These are phyloP conservation scores for Heterobasidion annosum DNA, from an alignment of 1,284 basidiomycete species.

Conservation along the genomic window DNA sequence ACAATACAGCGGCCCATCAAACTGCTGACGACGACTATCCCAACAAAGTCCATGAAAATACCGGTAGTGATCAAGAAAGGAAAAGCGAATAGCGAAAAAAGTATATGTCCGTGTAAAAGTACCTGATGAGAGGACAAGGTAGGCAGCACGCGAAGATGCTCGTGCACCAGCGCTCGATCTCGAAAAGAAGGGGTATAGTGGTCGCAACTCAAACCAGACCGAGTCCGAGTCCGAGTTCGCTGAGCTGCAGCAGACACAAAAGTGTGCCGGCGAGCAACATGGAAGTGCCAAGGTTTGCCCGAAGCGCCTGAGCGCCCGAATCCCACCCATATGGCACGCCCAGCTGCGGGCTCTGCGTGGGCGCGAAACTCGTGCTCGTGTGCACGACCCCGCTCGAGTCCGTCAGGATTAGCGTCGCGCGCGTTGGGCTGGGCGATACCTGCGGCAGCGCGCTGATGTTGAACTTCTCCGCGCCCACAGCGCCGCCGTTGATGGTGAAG, in stretches of 20 bases:
- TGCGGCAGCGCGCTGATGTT: conserved; percentile 24
- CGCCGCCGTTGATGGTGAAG: conserved; percentile 15
- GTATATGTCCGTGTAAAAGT: neutral
- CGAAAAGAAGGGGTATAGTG: neutral
- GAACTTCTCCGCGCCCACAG: conserved; percentile 3
- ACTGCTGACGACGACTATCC: neutral
- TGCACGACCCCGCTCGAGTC: conserved; percentile 20
- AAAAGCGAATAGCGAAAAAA: neutral
- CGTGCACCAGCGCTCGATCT: neutral
- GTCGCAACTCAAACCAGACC: neutral
- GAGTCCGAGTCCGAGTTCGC: no score
- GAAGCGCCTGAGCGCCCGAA: neutral
- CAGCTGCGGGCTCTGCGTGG: conserved; percentile 21
- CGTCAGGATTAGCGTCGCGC: conserved; percentile 25
- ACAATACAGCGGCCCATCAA: neutral
- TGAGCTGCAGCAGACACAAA: neutral
- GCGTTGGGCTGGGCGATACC: conserved; percentile 22
- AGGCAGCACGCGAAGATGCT: neutral
- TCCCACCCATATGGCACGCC: conserved; percentile 24
- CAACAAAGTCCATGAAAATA: neutral
- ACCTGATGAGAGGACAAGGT: neutral
- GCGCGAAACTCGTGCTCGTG: conserved; percentile 19
- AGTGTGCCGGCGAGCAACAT: neutral
- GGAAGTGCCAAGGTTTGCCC: neutral
- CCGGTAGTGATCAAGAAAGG: neutral